Evolutionary conservation across 2,329 filamentous ascomycete species (phyloP).

Genomic region (Thelonectria olida): DNA sequence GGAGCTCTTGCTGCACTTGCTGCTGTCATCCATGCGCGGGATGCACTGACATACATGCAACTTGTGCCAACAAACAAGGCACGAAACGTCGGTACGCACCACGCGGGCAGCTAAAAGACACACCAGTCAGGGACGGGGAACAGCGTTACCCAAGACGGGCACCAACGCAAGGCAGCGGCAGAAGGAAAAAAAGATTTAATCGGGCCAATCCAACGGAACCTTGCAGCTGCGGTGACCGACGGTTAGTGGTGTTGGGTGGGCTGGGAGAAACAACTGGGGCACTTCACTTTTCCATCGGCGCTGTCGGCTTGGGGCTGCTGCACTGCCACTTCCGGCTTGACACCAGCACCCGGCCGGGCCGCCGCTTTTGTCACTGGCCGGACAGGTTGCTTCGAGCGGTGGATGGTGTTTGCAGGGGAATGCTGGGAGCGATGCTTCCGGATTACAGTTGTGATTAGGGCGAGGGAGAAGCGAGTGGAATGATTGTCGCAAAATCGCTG

Average conservation of each 20-base stretch:
- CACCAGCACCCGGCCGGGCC: constrained; percentile 8
- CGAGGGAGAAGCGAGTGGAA: not conserved
- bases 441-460: not conserved
- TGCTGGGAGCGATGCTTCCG: not conserved
- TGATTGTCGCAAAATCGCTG: no score
- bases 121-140: constrained; percentile 11
- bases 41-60: constrained; percentile 2
- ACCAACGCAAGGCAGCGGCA: constrained; percentile 9
- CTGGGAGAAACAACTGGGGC: constrained; percentile 8
- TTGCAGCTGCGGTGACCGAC: not conserved
- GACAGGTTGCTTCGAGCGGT: constrained; percentile 8
- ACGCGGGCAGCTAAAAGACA: not conserved
- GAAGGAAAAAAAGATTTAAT: constrained; percentile 17
- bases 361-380: not conserved
- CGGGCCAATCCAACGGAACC: not conserved
- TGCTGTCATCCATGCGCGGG: constrained; percentile 6
- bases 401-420: constrained; percentile 12
- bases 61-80: constrained; percentile 20
- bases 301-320: constrained; percentile 10
- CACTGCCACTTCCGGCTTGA: constrained; percentile 21
- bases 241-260: constrained; percentile 8
- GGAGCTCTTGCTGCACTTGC: not conserved
- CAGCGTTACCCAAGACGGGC: not conserved
- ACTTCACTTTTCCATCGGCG: not conserved
- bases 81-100: constrained; percentile 1